Base-by-base conservation (phyloP, 2,329 filamentous ascomycete species). In the Metarhizium rileyi region DNA sequence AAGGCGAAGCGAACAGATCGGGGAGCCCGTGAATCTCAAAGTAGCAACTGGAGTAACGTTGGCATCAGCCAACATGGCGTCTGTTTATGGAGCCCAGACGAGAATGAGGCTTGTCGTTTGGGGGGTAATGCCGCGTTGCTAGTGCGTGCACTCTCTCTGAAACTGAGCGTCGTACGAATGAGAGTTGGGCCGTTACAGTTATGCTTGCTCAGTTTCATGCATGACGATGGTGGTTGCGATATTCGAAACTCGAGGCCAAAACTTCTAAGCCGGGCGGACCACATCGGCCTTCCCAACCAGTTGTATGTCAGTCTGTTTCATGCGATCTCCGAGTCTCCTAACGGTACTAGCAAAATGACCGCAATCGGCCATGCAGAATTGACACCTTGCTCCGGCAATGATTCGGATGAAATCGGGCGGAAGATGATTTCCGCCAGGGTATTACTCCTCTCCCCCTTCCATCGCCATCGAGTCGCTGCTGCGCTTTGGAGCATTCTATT, bases 1-100 rank as follows among this genome's bases (percentile, higher is more conserved):
- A 71, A 63, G 59, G 54, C 53, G 63, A 71, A 71, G 69, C 69
- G 68, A 70, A 65, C 58, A 57, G 58, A 65, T 63, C 46, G 57
- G 61, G 61, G 61, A 62, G 56, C 16, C 30, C 30, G 46, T 10
- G 20, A 27, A 30, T 26, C 44, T 46, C 30, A 49, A 50, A 47
- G 23, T n/a, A 47, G 22, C 25, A 47, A 35, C n/a, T 9, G 36
- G 22, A 42, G 28, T 25, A 23, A 22, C 27, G 18, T 12, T 22
- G 40, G 28, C 20, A 22, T 42, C 20, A 28, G 35, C 28, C 41
- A 26, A 26, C 18, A 22, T 27, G 33, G 26, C 44, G 35, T 33
- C 18, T 27, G 20, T 18, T 16, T 22, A 44, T 42, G 35, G 12
- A 36, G n/a, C 44, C 35, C 18, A 20, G 33, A 48, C 43, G 51